A percentile compares a stretch with the other conserved stretches of the same genome.
Evolutionary conservation across 768 basidiomycete genomes (phyloP).

Genomic region (Gyrodon lividus): DNA sequence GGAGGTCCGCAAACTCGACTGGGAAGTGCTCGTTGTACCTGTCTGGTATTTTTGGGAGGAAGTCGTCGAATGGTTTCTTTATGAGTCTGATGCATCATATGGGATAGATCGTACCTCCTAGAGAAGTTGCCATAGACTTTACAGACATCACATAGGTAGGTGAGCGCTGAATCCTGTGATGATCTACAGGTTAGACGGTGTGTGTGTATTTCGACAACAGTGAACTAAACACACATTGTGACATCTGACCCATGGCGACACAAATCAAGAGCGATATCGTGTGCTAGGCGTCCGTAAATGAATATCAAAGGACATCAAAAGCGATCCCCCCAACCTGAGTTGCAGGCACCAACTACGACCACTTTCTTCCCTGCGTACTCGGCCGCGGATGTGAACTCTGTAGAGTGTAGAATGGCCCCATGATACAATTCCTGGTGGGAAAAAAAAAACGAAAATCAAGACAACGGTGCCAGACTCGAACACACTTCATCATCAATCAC

Average conservation of each 20-base stretch:
- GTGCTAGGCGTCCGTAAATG: conserved; percentile 20
- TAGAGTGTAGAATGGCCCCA: conserved; percentile 55
- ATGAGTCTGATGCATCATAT: neutral
- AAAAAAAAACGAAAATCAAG: neutral
- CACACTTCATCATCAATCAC: neutral
- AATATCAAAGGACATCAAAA: conserved; percentile 3
- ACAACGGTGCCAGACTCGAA: neutral
- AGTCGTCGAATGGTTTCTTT: neutral
- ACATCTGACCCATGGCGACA: conserved; percentile 29
- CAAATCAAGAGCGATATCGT: conserved; percentile 40
- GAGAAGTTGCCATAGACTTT: conserved; percentile 3
- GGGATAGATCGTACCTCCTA: conserved; percentile 13
- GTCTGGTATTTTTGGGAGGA: conserved; percentile 10
- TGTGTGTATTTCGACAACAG: conserved; percentile 22
- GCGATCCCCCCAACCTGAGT: conserved; percentile 41
- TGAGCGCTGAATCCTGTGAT: conserved; percentile 29
- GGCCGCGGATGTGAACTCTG: conserved; percentile 42
- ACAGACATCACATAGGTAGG: conserved; percentile 27
- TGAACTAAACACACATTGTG: conserved; percentile 17
- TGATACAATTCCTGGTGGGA: conserved; percentile 47
- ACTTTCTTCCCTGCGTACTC: conserved; percentile 60
- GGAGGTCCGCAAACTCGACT: conserved; percentile 25
- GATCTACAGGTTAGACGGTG: conserved; percentile 11
- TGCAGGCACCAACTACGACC: conserved; percentile 62
- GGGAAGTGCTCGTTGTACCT: conserved; percentile 28